Percentiles rank a stretch among this genome's conserved stretches.
Evolutionary conservation across 805 yeast genomes (phyloP).

Genomic region (Saturnispora dispora): DNA sequence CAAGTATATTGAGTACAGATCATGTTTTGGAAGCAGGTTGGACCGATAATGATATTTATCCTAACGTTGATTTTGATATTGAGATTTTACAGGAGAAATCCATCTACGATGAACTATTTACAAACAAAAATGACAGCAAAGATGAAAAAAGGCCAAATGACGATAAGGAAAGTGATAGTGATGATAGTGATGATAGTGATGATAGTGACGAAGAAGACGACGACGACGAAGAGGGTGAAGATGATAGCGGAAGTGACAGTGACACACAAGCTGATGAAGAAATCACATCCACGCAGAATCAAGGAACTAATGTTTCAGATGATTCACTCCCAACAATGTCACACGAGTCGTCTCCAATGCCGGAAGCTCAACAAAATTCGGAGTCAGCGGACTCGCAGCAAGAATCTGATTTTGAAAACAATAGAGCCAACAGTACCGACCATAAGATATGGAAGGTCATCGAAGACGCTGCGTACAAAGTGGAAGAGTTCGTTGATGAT

Average conservation of each 20-base stretch:
- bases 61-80: slow-evolving; percentile 37
- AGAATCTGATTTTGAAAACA: not conserved
- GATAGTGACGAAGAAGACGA: not conserved
- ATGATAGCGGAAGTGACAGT: not conserved
- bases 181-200: not conserved
- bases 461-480: slow-evolving; percentile 2
- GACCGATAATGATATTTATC: slow-evolving; percentile 40
- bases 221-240: slow-evolving; percentile 2
- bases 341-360: not conserved
- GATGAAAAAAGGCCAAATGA: not conserved
- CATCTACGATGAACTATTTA: slow-evolving; percentile 35
- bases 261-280: slow-evolving; percentile 1
- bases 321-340: not conserved
- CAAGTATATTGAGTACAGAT: slow-evolving; percentile 20
- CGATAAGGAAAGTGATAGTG: slow-evolving; percentile 9
- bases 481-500: slow-evolving; percentile 5
- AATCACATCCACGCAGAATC: not conserved
- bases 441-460: not conserved
- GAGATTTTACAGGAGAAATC: slow-evolving; percentile 37
- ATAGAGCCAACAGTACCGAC: not conserved
- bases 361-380: not conserved
- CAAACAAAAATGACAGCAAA: not conserved
- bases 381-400: not conserved
- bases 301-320: not conserved
- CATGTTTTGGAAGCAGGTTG: slow-evolving; percentile 34